These are phyloP conservation scores for Aspergillus fischeri DNA, from an alignment of 2,329 filamentous ascomycete genomes.

Conservation along the genomic window DNA sequence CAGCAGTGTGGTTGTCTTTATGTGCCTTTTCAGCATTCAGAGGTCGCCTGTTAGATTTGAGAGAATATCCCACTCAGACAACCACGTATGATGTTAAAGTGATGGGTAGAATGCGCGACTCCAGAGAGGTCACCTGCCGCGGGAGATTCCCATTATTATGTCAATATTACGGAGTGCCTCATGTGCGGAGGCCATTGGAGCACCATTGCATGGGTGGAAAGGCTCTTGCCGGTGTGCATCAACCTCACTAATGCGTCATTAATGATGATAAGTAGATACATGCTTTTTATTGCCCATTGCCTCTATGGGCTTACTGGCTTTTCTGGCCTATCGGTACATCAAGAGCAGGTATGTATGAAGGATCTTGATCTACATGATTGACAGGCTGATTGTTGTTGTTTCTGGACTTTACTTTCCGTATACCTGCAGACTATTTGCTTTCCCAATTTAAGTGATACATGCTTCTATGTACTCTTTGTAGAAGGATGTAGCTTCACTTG, in stretches of 20 bases:
- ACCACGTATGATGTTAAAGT: background rate
- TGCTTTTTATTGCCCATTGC: too few species aligned
- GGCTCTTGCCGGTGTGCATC: too few species aligned
- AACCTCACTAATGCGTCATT: background rate
- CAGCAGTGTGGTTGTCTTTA: background rate
- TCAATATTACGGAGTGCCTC: background rate
- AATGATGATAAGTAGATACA: background rate
- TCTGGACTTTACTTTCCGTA: too few species aligned
- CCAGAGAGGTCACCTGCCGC: background rate
- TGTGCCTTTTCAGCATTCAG: constrained; percentile 10
- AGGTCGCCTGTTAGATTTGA: background rate
- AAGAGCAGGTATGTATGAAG: background rate
- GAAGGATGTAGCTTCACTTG: too few species aligned
- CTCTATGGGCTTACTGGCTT: too few species aligned
- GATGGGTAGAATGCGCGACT: background rate
- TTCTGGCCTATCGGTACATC: too few species aligned
- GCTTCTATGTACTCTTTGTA: background rate
- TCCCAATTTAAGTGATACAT: background rate
- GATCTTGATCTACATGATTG: background rate
- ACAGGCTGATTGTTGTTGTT: background rate
- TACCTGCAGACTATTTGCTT: background rate
- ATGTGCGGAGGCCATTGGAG: background rate
- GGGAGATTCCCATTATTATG: background rate
- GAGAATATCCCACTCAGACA: background rate
- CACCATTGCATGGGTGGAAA: background rate